A percentile compares a stretch with the other conserved stretches of the same genome.
Evolutionary conservation across 176 grass and related monocot species (phyloP).

Genomic region (Musa schizocarpa): DNA sequence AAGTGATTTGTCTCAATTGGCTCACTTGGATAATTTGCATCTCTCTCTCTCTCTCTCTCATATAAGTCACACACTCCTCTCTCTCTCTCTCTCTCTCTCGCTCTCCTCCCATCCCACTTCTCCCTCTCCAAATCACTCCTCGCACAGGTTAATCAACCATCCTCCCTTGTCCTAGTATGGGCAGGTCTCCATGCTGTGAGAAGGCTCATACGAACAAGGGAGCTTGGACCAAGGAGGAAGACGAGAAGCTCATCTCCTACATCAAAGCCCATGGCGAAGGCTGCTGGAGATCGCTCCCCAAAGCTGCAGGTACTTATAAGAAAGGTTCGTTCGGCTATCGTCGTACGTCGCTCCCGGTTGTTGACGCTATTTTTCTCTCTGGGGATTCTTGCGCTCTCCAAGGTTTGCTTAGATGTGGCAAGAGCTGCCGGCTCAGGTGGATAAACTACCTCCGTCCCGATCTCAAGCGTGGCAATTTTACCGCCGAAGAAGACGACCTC

Average conservation of each 20-base stretch:
- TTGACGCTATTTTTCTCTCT: not conserved
- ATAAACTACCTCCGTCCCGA: slow-evolving; percentile 10
- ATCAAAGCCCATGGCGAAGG: slow-evolving; percentile 81
- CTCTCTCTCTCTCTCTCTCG: not conserved
- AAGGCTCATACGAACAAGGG: slow-evolving; percentile 95
- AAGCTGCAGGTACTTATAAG: slow-evolving; percentile 44
- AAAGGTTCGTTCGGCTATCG: too few relatives aligned
- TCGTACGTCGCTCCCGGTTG: not conserved
- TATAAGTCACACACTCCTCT: not conserved
- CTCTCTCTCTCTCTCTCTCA: not conserved
- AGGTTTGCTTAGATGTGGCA: slow-evolving; percentile 1
- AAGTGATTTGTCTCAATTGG: not conserved
- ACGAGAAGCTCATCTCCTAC: slow-evolving; percentile 64
- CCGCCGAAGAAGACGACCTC: not conserved
- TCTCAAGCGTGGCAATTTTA: slow-evolving; percentile 3
- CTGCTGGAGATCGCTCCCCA: slow-evolving; percentile 80
- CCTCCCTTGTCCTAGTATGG: slow-evolving; percentile 32
- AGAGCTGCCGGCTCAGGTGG: slow-evolving; percentile 15
- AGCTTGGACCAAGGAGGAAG: slow-evolving; percentile 89
- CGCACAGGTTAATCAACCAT: not conserved
- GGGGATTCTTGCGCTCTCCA: not conserved
- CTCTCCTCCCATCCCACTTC: not conserved
- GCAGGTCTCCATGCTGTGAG: slow-evolving; percentile 92
- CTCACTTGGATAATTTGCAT: not conserved
- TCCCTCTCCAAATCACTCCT: not conserved